Conservation (phyloP, 2,329 filamentous ascomycete species). For the Fusarium udum region DNA sequence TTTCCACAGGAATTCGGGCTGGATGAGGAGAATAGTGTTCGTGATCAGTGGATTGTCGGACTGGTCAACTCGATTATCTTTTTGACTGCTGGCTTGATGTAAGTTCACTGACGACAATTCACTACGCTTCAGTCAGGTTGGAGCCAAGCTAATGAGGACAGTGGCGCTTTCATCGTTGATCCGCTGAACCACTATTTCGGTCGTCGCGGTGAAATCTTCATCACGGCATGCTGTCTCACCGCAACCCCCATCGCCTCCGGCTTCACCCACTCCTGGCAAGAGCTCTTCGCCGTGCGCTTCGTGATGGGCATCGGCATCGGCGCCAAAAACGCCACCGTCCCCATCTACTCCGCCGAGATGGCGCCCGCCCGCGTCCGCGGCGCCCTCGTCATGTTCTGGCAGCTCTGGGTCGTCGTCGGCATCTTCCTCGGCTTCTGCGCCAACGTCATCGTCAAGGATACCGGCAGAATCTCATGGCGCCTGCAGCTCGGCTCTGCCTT, state of each 20-base stretch:
- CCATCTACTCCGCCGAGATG: slow-evolving; percentile 78
- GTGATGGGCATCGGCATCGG: slow-evolving; percentile 75
- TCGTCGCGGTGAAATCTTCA: slow-evolving; percentile 73
- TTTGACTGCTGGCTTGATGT: slow-evolving; percentile 65
- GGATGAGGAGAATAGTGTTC: slow-evolving; percentile 44
- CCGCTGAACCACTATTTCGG: slow-evolving; percentile 72
- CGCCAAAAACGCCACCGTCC: slow-evolving; percentile 70
- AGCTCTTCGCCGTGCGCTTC: slow-evolving; percentile 72
- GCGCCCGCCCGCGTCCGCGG: slow-evolving; percentile 73
- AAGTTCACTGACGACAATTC: slow-evolving; percentile 39
- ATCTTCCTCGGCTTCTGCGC: slow-evolving; percentile 58
- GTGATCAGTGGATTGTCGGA: slow-evolving; percentile 56
- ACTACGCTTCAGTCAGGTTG: no score
- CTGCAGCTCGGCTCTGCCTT: slow-evolving; percentile 70
- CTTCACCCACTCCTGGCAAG: slow-evolving; percentile 71
- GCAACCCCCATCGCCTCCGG: slow-evolving; percentile 54
- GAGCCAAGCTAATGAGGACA: not conserved
- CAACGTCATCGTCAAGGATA: slow-evolving; percentile 63
- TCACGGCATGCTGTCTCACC: slow-evolving; percentile 58
- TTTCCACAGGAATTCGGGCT: slow-evolving; percentile 59
- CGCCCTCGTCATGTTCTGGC: slow-evolving; percentile 83
- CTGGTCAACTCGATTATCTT: slow-evolving; percentile 49
- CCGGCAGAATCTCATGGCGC: slow-evolving; percentile 66
- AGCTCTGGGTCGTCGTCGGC: slow-evolving; percentile 51
- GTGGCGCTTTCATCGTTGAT: slow-evolving; percentile 52